Evolutionary conservation across 164 flowering plant genomes (phyloP).

Genomic region (Macadamia integrifolia): DNA sequence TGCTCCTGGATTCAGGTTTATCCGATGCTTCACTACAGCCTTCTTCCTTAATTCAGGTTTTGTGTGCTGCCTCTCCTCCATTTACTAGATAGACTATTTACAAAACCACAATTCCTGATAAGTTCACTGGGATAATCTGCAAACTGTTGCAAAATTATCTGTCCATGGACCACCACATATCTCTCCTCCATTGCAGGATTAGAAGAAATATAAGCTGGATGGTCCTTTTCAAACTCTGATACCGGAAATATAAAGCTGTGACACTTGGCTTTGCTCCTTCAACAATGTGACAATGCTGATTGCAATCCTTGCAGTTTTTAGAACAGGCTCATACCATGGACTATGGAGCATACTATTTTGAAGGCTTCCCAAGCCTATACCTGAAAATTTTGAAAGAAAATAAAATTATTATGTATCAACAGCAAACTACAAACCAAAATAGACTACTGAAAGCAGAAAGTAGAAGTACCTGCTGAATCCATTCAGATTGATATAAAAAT

Average conservation of each 20-base stretch:
- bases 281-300: conserved; percentile 58
- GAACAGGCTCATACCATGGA: conserved; percentile 83
- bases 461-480: conserved; percentile 71
- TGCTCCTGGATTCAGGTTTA: conserved; percentile 73
- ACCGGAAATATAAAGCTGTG: conserved; percentile 61
- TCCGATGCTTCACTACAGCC: conserved; percentile 25
- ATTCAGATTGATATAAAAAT: conserved; percentile 74
- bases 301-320: conserved; percentile 68
- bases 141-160: conserved; percentile 70
- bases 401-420: neutral
- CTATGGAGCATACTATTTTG: conserved; percentile 92
- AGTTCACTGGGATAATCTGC: conserved; percentile 64
- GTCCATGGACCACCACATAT: conserved; percentile 86
- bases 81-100: conserved; percentile 49
- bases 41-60: conserved; percentile 70
- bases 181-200: conserved; percentile 56
- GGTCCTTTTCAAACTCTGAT: conserved; percentile 34
- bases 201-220: conserved; percentile 58
- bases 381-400: conserved; percentile 26
- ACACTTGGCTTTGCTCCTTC: conserved; percentile 61
- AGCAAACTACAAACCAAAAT: neutral
- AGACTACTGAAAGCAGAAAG: neutral
- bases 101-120: conserved; percentile 59
- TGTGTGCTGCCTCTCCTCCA: conserved; percentile 79
- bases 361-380: conserved; percentile 96